Base-by-base conservation (phyloP, 2,329 filamentous ascomycete species). In the Alternaria viburni region DNA sequence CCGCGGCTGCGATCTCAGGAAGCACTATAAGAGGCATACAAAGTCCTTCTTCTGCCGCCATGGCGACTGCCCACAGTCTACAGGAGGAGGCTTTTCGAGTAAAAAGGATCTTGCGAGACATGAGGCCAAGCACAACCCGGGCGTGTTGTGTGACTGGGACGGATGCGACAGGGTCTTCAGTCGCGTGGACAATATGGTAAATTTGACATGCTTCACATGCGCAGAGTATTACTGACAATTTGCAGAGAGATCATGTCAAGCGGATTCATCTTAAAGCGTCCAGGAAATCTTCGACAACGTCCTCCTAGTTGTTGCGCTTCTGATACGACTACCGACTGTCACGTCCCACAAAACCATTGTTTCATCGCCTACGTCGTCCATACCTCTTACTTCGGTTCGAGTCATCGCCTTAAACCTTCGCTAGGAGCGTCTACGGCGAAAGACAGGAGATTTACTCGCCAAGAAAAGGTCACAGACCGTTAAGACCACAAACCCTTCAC, bases 101-200 rank as follows among this genome's bases (percentile, higher is more conserved):
- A 88, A 88, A 73, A 89, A 89, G 70, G 87, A 89, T 66, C 84
- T 87, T 19, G 85, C 86, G 25, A 79, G 87, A 43, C 87, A 89
- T 66, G 87, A 89, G 74, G 87, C 87, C 46, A 89, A 88, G 72
- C 87, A 89, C 74, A 88, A 88, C 66, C 87, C 87, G 3, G 84
- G 83, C n/a, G 84, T 89, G 55, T 71, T 83, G 41, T 89, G 87
- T 69, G 85, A 88, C 66, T 88, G 85, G 84, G 81, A 83, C 28
- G 86, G 83, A 7, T 89, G 87, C 74, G 83, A 83, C 58, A 78
- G 87, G 51, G 80, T 89, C 3, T 89, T 89, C 73, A 88, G 86
- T 74, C 81, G 87, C 30, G 84, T 88, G 23, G 87, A 89, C 72
- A 89, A 89, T 66, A 89, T 89, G 87, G 83, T 85, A 77, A 73